Base-by-base conservation (phyloP, 2,329 filamentous ascomycete genomes). In the Didymella glomerata region DNA sequence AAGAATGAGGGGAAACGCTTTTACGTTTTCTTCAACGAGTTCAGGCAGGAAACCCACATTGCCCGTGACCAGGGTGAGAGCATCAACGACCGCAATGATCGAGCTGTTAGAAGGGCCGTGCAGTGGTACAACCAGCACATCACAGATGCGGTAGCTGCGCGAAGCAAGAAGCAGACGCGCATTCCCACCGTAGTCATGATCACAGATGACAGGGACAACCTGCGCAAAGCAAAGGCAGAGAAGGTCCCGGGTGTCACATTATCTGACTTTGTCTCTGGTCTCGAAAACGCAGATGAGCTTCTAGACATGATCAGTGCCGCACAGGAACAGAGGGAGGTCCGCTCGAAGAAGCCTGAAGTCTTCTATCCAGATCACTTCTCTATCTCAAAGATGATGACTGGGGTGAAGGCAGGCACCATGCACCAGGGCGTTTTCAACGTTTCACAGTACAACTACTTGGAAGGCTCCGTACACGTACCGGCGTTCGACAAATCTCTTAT, bases 21-120 rank as follows among this genome's bases (percentile, higher is more conserved):
- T 76, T 97, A 98, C 73, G 92, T 99, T 51, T 99, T 99, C 77
- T 98, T 98, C 86, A 99, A 99, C 77, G 95, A 99, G 71, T 99
- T 99, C 74, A 87, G 94, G 50, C 83, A 93, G 38, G 96, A 99
- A 77, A 99, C 95, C 0, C 91, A 97, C 72, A 86, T 97, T 47
- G 80, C 85, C 27, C 85, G 95, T 62, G 85, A 88, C 20, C 78
- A 84, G 6, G 89, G 91, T 36, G 95, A 99, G 81, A 90, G 87
- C 3, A 95, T 99, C 78, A 99, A 99, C 75, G 95, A 99, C 76
- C 86, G 95, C 54, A 99, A 99, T 73, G 96, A 99, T 76, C 88
- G 93, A 62, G 93, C 95, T 44, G 92, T 99, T 28, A 86, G 95
- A 47, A 86, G 85, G 68, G 92, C 94, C 1, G 92, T 93, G 50